Percentiles rank a stretch among this genome's conserved stretches.
Conservation (phyloP, 2,329 filamentous ascomycete species). For the Mariannaea elegans region DNA sequence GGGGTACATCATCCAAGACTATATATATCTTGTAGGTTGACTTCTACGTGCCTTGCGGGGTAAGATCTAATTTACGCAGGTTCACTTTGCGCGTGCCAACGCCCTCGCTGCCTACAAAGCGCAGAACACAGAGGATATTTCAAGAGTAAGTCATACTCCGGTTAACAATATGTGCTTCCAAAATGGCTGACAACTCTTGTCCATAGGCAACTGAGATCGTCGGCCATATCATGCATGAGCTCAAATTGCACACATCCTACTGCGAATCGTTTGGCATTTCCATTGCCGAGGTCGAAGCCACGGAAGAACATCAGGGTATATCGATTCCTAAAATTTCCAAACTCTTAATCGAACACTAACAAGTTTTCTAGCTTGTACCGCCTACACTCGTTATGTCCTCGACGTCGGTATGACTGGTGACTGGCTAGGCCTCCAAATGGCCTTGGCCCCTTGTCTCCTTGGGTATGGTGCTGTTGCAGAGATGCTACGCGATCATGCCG, state of each 20-base stretch:
- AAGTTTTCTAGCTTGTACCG: constrained; percentile 69
- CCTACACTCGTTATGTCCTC: constrained; percentile 86
- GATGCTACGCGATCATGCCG: constrained; percentile 70
- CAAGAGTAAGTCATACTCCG: constrained; percentile 60
- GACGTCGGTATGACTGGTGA: constrained; percentile 89
- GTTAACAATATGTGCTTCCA: not conserved
- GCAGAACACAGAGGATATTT: constrained; percentile 76
- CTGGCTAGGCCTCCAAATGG: constrained; percentile 86
- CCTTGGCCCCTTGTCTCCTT: constrained; percentile 86
- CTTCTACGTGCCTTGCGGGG: not conserved
- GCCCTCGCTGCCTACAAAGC: constrained; percentile 88
- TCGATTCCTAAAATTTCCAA: not conserved
- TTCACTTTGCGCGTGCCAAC: constrained; percentile 88
- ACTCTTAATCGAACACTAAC: constrained; percentile 2
- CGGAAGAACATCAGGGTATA: constrained; percentile 78
- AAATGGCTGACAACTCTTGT: not conserved
- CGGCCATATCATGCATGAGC: constrained; percentile 80
- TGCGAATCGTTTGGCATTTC: constrained; percentile 84
- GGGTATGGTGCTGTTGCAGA: constrained; percentile 85
- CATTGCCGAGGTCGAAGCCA: constrained; percentile 74
- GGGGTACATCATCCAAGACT: constrained; percentile 90
- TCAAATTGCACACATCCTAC: constrained; percentile 82
- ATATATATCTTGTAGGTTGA: constrained; percentile 78
- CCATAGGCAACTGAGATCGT: constrained; percentile 65
- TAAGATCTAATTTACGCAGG: constrained; percentile 52